Evolutionary conservation across 208 protist species (phyloP), one percentile per base, ranked within the genome.

Genomic region (Leishmania turanica): DNA sequence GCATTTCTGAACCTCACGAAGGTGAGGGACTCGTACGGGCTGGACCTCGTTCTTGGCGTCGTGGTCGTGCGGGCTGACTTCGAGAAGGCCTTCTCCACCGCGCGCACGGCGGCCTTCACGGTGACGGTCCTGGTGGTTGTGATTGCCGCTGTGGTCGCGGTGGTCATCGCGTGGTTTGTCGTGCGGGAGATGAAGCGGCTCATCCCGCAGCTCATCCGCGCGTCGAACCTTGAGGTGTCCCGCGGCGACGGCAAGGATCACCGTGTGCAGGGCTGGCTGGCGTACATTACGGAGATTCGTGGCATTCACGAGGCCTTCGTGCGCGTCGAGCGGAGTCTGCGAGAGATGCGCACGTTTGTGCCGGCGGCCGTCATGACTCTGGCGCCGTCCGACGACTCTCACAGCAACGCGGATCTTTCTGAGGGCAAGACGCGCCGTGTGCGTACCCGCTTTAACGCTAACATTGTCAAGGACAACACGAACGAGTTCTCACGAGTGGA

Each of bases 391-490:
- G 82, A 86, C 49, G 82, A 62, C 45, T 86, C 82, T 21, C 64
- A 37, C 49, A 72, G 53, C 79, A 77, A 72, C 72, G 15, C 54
- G 68, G 78, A 81, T 27, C 47, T 80, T 17, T 72, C 40, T 60
- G 80, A 84, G 64, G 80, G 77, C 56, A 78, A 78, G 71, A 84
- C 80, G 72, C 84, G 68, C 60, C 85, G 80, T 17, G 85, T 69
- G 64, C 79, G 74, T 82, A 94, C 78, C n/a, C 78, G 88, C 56
- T 87, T 94, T 66, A 94, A 94, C 80, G 84, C 87, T n/a, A 85
- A 89, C 58, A 89, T 94, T 31, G 87, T 94, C 42, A 95, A 90
- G 77, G 89, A 95, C 53, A 80, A 88, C 60, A 82, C 87, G 13
- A 95, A 95, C 79, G 78, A 81, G 75, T 95, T 95, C 79, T 75